A percentile compares a stretch with the other conserved stretches of the same genome.
Conservation (phyloP, 306 rosid genomes). For the Vigna radiata region DNA sequence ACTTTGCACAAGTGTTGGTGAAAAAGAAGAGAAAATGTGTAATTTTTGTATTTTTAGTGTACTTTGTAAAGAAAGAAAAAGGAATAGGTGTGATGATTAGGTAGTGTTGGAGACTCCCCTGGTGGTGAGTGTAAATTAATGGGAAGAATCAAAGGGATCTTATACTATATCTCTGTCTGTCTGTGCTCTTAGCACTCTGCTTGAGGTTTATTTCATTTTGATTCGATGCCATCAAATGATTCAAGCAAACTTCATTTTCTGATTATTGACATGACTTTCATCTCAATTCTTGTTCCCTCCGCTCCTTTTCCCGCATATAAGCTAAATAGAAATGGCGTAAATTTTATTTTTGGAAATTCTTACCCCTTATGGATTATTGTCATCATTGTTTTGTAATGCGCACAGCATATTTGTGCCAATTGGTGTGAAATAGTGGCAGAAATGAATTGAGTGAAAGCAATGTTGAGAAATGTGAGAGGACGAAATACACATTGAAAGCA, state of each 20-base stretch:
- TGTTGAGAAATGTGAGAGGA: background rate
- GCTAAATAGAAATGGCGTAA: too few species aligned
- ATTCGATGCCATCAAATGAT: constrained; percentile 41
- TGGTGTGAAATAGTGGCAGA: background rate
- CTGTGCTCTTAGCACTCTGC: constrained; percentile 37
- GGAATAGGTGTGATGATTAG: constrained; percentile 49
- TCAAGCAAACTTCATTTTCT: constrained; percentile 2
- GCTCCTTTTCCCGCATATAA: too few species aligned
- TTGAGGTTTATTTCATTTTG: constrained; percentile 38
- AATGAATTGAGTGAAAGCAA: background rate
- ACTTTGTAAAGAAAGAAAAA: constrained; percentile 40
- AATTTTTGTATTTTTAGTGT: background rate
- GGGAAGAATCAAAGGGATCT: constrained; percentile 57
- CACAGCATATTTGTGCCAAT: background rate
- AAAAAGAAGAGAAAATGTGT: constrained; percentile 19
- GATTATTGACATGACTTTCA: background rate
- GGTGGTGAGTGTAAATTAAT: constrained; percentile 57
- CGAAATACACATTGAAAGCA: background rate
- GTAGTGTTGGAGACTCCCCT: constrained; percentile 43
- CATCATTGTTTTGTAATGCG: too few species aligned
- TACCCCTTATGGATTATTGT: too few species aligned
- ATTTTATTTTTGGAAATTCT: too few species aligned
- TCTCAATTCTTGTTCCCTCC: background rate
- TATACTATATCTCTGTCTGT: constrained; percentile 37
- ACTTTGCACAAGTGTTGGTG: constrained; percentile 9